Percentiles rank a stretch among this genome's conserved stretches.
These are phyloP conservation scores for Crepidotus variabilis DNA, from an alignment of 768 basidiomycete genomes.

Conservation along the genomic window DNA sequence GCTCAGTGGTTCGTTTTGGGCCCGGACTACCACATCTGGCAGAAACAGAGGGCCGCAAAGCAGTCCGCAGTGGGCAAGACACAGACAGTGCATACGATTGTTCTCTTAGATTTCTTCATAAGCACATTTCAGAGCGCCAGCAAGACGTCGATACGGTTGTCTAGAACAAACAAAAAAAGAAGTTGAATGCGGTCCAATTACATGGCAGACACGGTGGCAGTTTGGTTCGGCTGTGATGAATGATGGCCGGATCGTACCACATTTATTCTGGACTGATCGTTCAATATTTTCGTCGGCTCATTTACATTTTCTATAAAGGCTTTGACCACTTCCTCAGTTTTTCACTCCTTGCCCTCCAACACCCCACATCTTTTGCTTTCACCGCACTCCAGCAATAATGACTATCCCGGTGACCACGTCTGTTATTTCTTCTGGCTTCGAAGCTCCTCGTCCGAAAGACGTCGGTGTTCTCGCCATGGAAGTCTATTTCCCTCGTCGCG, in stretches of 20 bases:
- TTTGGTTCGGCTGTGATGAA: constrained; percentile 13
- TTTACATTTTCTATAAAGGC: constrained; percentile 30
- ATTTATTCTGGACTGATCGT: constrained; percentile 32
- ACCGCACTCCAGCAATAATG: constrained; percentile 25
- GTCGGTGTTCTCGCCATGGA: constrained; percentile 94
- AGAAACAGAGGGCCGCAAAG: not conserved
- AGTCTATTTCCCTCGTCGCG: constrained; percentile 91
- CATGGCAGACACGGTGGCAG: not conserved
- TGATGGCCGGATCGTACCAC: constrained; percentile 40
- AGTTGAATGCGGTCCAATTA: not conserved
- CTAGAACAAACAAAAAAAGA: not conserved
- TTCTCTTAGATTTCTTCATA: too few relatives aligned
- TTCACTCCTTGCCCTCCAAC: constrained; percentile 13
- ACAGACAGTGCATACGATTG: too few relatives aligned
- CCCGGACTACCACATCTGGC: not conserved
- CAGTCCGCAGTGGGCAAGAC: too few relatives aligned
- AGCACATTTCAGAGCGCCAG: too few relatives aligned
- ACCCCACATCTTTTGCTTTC: constrained; percentile 10
- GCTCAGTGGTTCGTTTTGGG: not conserved
- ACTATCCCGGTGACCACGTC: constrained; percentile 33
- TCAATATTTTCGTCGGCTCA: constrained; percentile 34
- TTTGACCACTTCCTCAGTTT: constrained; percentile 2
- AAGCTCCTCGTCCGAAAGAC: constrained; percentile 73
- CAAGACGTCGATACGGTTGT: not conserved
- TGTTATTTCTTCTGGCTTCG: constrained; percentile 26